Percentiles rank a stretch among this genome's conserved stretches.
Evolutionary conservation across 768 basidiomycete genomes (phyloP).

Genomic region (Symmetrospora coprosmae): DNA sequence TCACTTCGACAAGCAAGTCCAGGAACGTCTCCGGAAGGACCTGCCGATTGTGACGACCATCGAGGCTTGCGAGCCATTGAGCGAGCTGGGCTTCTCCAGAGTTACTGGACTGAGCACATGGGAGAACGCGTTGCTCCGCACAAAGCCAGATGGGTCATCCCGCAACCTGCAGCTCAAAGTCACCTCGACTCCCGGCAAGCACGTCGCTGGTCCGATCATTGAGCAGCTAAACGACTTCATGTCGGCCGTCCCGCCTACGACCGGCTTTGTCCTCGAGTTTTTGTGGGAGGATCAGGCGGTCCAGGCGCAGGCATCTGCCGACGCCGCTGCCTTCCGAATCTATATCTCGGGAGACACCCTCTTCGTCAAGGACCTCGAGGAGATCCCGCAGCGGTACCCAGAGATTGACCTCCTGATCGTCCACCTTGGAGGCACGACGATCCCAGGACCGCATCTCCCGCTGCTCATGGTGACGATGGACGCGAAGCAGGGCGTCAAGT

Average conservation of each 20-base stretch:
- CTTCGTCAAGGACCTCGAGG: constrained; percentile 36
- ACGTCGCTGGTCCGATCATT: constrained; percentile 33
- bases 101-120: constrained; percentile 30
- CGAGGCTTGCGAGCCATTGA: constrained; percentile 32
- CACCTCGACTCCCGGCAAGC: constrained; percentile 36
- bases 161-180: constrained; percentile 26
- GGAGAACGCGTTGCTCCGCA: constrained; percentile 27
- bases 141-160: not conserved
- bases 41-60: constrained; percentile 37
- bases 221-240: constrained; percentile 32
- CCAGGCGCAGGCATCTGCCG: no score
- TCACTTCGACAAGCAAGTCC: constrained; percentile 38
- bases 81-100: constrained; percentile 17
- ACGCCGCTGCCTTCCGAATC: constrained; percentile 22
- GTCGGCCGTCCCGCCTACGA: constrained; percentile 35
- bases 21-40: constrained; percentile 35
- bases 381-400: constrained; percentile 36
- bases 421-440: constrained; percentile 38
- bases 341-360: constrained; percentile 36
- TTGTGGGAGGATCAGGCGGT: not conserved
- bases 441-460: constrained; percentile 33
- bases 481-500: constrained; percentile 35
- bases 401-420: constrained; percentile 36
- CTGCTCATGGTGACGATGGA: constrained; percentile 38
- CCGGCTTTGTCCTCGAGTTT: constrained; percentile 35